Percentiles rank a stretch among this genome's conserved stretches.
Evolutionary conservation across 2,329 filamentous ascomycete species (phyloP).

Genomic region (Zelopaecilomyces penicillatus): DNA sequence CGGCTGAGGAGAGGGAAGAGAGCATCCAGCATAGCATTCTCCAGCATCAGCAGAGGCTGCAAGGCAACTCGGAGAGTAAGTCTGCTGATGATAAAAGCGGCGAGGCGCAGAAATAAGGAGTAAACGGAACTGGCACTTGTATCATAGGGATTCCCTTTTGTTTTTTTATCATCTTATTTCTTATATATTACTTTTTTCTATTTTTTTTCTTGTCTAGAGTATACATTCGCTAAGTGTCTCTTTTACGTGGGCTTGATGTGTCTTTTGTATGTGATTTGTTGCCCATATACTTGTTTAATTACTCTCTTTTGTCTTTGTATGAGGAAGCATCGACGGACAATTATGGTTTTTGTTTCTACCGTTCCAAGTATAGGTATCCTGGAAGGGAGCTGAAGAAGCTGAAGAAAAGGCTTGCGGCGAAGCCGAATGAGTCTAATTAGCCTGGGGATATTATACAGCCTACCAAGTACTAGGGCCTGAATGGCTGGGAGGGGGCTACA

Average conservation of each 20-base stretch:
- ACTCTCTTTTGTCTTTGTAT: neutral
- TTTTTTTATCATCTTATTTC: slow-evolving; percentile 5
- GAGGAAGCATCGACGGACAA: neutral
- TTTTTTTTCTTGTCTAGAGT: slow-evolving; percentile 2
- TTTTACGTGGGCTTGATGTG: neutral
- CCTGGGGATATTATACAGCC: no score
- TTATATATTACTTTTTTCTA: slow-evolving; percentile 3
- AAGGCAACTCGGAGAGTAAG: slow-evolving; percentile 11
- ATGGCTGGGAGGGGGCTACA: no score
- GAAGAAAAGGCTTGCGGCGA: neutral
- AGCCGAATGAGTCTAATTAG: no score
- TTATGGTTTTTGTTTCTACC: no score
- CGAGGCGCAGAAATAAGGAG: slow-evolving; percentile 18
- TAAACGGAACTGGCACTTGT: slow-evolving; percentile 13
- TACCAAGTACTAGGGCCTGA: no score
- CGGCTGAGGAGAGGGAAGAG: slow-evolving; percentile 17
- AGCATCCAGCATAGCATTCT: slow-evolving; percentile 3
- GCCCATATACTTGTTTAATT: no score
- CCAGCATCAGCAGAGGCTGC: slow-evolving; percentile 6
- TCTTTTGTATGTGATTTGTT: neutral
- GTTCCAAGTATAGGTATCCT: no score
- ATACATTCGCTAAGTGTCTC: slow-evolving; percentile 1
- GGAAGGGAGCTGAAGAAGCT: no score
- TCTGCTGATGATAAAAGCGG: slow-evolving; percentile 10
- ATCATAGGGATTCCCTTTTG: slow-evolving; percentile 10